Base-by-base conservation (phyloP, 2,329 filamentous ascomycete species). In the Hyphodiscus sp. region DNA sequence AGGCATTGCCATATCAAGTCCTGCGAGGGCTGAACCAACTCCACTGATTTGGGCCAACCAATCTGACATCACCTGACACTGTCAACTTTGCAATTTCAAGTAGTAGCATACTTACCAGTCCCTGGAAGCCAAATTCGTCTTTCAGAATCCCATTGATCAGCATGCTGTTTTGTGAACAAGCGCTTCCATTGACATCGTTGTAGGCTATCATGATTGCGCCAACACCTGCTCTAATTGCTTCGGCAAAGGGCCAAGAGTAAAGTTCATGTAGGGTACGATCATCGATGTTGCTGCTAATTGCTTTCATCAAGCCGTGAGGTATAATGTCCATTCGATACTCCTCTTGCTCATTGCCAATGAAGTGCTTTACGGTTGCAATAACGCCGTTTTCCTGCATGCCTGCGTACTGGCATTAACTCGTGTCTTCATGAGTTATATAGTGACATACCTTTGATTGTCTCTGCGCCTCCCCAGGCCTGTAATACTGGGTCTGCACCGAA, bases 181-280 rank as follows among this genome's bases (percentile, higher is more conserved):
- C 81, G 0, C 81, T 84, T 49, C 82, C 81, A 63, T 88, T 87
- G 57, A 74, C 70, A 63, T 81, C 82, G 65, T 89, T 86, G 61
- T 95, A 95, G 1, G 83, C 81, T 67, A 89, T 91, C 90, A 95
- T 95, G 50, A 95, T 75, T 8, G 85, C 85, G 1, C 82, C 87
- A 5, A 91, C 88, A 23, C 89, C 89, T 13, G 87, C 88, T 56
- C 80, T 81, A 45, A 95, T 63, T 8, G 65, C 67, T 44, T 70
- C 65, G 30, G 76, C 76, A 67, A 83, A 83, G 1, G 80, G 80
- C 80, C 80, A 83, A 7, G 76, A 66, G 57, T 82, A 82, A 2
- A 82, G 69, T 62, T 84, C 82, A 62, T 84, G 81, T 54, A 83
- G 70, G 9, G 81, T 80, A 7, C 80, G 70, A 65, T 85, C 82